phyloP scores from a whole-genome alignment of 2,329 filamentous ascomycete species.

The Laburnicola sp. region DNA sequence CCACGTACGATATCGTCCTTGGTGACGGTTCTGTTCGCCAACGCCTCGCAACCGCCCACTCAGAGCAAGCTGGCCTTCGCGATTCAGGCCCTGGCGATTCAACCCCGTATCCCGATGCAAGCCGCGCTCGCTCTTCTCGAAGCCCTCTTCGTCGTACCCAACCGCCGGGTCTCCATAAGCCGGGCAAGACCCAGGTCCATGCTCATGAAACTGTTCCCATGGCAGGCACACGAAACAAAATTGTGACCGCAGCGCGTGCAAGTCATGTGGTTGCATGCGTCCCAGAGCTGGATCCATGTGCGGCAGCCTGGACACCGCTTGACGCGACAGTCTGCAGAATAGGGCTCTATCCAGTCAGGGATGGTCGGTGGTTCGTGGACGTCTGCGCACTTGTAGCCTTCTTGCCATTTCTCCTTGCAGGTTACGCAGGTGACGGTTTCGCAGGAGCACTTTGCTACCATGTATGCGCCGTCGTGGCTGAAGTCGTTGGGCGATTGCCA shows the following conservation, averaged over 20 bases:
- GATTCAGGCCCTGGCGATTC: conserved; percentile 7
- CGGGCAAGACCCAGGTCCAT: conserved; percentile 6
- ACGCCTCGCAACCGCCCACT: too few relatives aligned
- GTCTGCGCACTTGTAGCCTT: conserved; percentile 2
- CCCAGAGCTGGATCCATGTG: conserved; percentile 16
- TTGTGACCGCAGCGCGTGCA: conserved; percentile 10
- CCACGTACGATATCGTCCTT: too few relatives aligned
- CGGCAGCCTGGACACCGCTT: conserved; percentile 19
- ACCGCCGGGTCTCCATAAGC: conserved; percentile 6
- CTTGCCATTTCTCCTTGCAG: conserved; percentile 10
- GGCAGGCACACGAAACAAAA: conserved; percentile 23
- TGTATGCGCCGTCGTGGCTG: background rate
- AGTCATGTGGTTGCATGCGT: conserved; percentile 21
- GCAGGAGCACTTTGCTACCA: conserved; percentile 1
- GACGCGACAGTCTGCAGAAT: conserved; percentile 12
- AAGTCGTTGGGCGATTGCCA: background rate
- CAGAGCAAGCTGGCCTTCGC: background rate
- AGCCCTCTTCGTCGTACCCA: conserved; percentile 17
- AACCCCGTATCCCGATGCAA: conserved; percentile 13
- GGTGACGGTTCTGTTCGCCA: too few relatives aligned
- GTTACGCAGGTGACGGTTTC: conserved; percentile 7
- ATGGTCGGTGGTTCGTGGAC: background rate
- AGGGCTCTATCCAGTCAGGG: conserved; percentile 17
- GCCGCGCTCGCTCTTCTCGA: conserved; percentile 5
- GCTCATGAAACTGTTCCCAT: conserved; percentile 3